Percentiles rank a stretch among this genome's conserved stretches.
Evolutionary conservation across 768 basidiomycete species (phyloP).

Genomic region (Tricholoma terreum): DNA sequence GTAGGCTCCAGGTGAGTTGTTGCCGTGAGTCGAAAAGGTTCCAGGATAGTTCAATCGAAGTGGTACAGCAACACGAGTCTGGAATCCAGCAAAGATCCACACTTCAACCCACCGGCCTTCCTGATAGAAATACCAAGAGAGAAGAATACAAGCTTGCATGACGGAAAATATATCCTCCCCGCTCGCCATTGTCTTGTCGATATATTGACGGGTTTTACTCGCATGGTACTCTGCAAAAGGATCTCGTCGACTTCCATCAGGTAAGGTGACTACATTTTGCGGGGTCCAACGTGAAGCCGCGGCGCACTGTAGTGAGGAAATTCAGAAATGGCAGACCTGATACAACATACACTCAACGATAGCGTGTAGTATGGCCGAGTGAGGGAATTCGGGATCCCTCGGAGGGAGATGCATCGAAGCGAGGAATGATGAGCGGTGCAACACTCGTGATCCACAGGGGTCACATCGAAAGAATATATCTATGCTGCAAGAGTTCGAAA

Average conservation of each 20-base stretch:
- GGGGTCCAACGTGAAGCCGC: constrained; percentile 82
- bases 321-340: constrained; percentile 1
- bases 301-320: constrained; percentile 54
- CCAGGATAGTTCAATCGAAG: constrained; percentile 84
- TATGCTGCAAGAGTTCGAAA: constrained; percentile 46
- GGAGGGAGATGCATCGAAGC: constrained; percentile 79
- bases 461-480: constrained; percentile 88
- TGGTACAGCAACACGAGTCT: constrained; percentile 78
- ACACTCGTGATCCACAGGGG: constrained; percentile 79
- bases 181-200: constrained; percentile 87
- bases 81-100: constrained; percentile 87
- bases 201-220: constrained; percentile 81
- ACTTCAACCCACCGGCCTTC: constrained; percentile 90
- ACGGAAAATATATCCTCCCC: constrained; percentile 85
- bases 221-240: constrained; percentile 87
- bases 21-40: constrained; percentile 68
- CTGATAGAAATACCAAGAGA: constrained; percentile 90
- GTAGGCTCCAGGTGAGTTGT: constrained; percentile 73
- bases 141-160: constrained; percentile 81
- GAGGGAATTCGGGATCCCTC: constrained; percentile 79
- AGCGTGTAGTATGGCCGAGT: constrained; percentile 86
- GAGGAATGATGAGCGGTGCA: constrained; percentile 79
- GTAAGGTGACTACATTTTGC: constrained; percentile 58
- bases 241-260: constrained; percentile 77
- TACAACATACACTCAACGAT: constrained; percentile 51